These are phyloP conservation scores for Candida jianshihensis DNA, from an alignment of 805 yeast species.

Conservation along the genomic window DNA sequence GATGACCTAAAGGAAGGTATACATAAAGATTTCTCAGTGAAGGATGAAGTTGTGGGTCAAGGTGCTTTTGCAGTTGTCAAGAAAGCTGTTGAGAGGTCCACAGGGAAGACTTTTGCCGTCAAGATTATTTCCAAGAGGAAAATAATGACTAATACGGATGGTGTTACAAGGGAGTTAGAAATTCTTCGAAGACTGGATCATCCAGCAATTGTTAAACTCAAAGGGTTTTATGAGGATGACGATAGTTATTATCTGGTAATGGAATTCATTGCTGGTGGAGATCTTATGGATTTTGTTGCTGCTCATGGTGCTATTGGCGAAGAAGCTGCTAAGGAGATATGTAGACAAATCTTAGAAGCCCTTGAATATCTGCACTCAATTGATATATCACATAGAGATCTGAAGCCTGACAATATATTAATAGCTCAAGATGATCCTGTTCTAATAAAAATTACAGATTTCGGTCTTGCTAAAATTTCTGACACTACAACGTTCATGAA, in stretches of 20 bases:
- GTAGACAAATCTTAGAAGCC: slow-evolving; percentile 78
- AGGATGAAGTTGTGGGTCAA: slow-evolving; percentile 84
- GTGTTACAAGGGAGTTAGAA: slow-evolving; percentile 80
- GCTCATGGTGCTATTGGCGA: slow-evolving; percentile 90
- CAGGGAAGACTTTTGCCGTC: slow-evolving; percentile 85
- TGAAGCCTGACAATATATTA: slow-evolving; percentile 92
- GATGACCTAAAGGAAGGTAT: slow-evolving; percentile 39
- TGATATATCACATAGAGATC: slow-evolving; percentile 93
- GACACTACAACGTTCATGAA: slow-evolving; percentile 82
- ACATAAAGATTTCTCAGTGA: slow-evolving; percentile 63
- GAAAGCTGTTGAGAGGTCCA: slow-evolving; percentile 76
- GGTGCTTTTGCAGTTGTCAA: slow-evolving; percentile 98
- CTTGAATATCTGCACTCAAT: slow-evolving; percentile 79
- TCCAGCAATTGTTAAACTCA: slow-evolving; percentile 75
- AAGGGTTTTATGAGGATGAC: slow-evolving; percentile 79
- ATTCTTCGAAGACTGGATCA: slow-evolving; percentile 74
- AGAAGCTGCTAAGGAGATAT: slow-evolving; percentile 79
- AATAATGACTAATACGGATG: slow-evolving; percentile 69
- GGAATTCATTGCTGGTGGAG: slow-evolving; percentile 97
- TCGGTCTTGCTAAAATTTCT: slow-evolving; percentile 89
- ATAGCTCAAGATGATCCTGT: slow-evolving; percentile 91
- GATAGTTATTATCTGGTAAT: slow-evolving; percentile 81
- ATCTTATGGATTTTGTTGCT: slow-evolving; percentile 94
- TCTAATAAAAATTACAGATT: slow-evolving; percentile 87
- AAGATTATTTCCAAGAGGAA: slow-evolving; percentile 82